A percentile compares a stretch with the other conserved stretches of the same genome.
Evolutionary conservation across 2,329 filamentous ascomycete species (phyloP).

Genomic region (Pseudodiploospora longispora): DNA sequence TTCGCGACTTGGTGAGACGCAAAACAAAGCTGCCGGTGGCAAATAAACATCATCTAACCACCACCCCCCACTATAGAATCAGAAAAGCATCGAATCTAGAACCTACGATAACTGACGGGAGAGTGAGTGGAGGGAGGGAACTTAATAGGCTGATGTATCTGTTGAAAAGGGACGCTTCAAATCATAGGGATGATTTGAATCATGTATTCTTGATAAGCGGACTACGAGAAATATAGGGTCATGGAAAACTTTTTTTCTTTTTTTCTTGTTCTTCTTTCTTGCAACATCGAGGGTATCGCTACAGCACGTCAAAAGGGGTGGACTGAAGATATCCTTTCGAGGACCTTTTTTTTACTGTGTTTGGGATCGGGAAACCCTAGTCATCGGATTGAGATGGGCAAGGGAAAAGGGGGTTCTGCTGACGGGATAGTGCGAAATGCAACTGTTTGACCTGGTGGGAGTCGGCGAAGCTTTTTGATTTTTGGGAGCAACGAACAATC

Average conservation of each 20-base stretch:
- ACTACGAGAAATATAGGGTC: not conserved
- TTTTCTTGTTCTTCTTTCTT: not conserved
- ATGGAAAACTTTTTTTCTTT: not conserved
- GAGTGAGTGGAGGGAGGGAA: not conserved
- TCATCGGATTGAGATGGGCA: not conserved
- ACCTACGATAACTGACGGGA: not conserved
- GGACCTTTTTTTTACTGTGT: not conserved
- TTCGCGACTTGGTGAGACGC: conserved; percentile 75
- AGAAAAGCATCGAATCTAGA: conserved; percentile 36
- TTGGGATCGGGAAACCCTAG: not conserved
- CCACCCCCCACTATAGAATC: conserved; percentile 26
- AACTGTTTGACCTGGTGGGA: not conserved
- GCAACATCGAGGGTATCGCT: no score
- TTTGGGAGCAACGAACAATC: not conserved
- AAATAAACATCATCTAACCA: conserved; percentile 18
- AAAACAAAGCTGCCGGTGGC: conserved; percentile 15
- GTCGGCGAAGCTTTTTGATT: not conserved
- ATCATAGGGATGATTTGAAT: no score
- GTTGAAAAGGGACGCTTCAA: not conserved
- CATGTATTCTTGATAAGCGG: no score
- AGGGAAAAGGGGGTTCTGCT: not conserved
- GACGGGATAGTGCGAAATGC: not conserved
- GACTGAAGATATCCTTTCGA: no score
- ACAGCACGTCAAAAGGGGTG: no score
- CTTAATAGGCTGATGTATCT: not conserved